A percentile compares a stretch with the other conserved stretches of the same genome.
Evolutionary conservation across 2,329 filamentous ascomycete species (phyloP).

Genomic region (Pseudogymnoascus sp.): DNA sequence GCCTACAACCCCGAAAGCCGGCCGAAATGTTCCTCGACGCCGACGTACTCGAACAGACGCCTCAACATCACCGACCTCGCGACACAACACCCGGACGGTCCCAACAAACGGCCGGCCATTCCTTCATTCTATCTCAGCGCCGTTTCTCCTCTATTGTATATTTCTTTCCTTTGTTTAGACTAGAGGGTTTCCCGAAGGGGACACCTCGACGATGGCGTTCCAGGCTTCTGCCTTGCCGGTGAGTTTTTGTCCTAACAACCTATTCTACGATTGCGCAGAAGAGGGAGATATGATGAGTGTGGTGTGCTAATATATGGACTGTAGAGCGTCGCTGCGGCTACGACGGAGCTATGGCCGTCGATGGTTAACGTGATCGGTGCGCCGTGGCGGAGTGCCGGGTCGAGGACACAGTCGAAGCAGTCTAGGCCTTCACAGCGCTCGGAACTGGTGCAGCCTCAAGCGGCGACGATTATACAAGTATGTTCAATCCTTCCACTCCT

Average conservation of each 20-base stretch:
- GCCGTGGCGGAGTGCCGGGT: slow-evolving; percentile 29
- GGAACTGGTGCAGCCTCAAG: not conserved
- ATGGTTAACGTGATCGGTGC: slow-evolving; percentile 31
- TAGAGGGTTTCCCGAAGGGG: not conserved
- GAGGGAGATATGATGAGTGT: not conserved
- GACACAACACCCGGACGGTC: not conserved
- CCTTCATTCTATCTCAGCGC: not conserved
- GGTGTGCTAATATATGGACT: not conserved
- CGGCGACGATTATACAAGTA: not conserved
- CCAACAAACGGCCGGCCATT: not conserved
- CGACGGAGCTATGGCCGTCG: slow-evolving; percentile 36
- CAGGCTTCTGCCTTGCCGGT: slow-evolving; percentile 22
- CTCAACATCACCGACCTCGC: not conserved
- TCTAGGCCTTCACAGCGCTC: not conserved
- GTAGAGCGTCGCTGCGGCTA: slow-evolving; percentile 37
- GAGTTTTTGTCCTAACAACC: slow-evolving; percentile 9
- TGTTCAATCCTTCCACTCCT: not conserved
- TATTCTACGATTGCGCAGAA: not conserved
- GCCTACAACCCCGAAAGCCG: not conserved
- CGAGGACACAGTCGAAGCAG: slow-evolving; percentile 12
- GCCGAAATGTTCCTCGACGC: not conserved
- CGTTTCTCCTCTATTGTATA: not conserved
- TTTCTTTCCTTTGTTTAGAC: not conserved
- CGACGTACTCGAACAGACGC: not conserved
- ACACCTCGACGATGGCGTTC: slow-evolving; percentile 19